Evolutionary conservation across 345 rosid genomes (phyloP), one percentile per base, ranked within the genome.

Genomic region (Dipteronia dyeriana): DNA sequence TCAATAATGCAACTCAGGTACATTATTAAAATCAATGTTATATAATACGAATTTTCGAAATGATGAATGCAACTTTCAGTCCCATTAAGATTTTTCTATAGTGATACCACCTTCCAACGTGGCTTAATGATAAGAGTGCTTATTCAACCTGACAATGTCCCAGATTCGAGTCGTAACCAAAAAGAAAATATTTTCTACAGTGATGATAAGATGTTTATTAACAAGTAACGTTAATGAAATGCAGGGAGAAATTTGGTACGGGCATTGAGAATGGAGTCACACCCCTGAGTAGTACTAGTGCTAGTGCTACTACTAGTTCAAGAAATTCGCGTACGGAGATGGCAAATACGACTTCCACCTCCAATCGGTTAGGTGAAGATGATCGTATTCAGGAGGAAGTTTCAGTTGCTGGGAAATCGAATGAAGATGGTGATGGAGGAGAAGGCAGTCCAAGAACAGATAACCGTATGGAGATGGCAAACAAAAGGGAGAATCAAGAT

Each of bases 1-100:
- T 77, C 80, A 59, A 87, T 86, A 74, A 82, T 65, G 88, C 86
- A 85, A 74, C 87, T 83, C 63, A 89, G 92, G 92, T 91, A 81
- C 57, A 61, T 39, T 9, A 41, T 41, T 11, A 5, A 49, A 12
- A 49, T 13, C 17, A 49, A 49, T 49, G 54, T 49, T 49, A 10
- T 49, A 10, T 11, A 14, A 17, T 49, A 31, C 38, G 5, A n/a
- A n/a, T n/a, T n/a, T n/a, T n/a, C n/a, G n/a, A 49, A 49, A 11
- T 49, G 54, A 49, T 13, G 54, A 11, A 49, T 49, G 54, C 17
- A 49, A 49, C 54, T 49, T 49, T 49, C 3, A 13, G 54, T 49
- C 54, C 13, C 16, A 49, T 49, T 49, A 49, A 49, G 54, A 49
- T 49, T 49, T 49, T 49, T 49, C 16, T 49, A 4, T 17, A 7